Conservation (phyloP, 2,329 filamentous ascomycete species). For the Aspergillus nomiae region DNA sequence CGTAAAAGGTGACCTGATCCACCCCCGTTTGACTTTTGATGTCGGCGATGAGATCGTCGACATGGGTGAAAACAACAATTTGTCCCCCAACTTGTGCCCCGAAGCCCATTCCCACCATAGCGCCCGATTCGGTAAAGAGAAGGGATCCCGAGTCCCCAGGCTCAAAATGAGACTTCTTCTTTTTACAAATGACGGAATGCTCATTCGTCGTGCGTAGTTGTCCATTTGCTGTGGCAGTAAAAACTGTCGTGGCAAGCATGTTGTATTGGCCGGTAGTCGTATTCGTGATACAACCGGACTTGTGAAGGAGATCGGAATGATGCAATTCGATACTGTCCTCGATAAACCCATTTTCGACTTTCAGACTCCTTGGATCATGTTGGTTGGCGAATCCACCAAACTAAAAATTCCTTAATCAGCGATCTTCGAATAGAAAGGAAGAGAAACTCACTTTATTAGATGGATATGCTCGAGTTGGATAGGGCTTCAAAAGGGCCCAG, state of each 20-base stretch:
- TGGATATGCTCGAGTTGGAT: background rate
- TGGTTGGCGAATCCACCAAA: background rate
- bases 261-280: background rate
- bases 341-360: background rate
- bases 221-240: background rate
- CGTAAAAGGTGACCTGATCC: background rate
- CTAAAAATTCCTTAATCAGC: background rate
- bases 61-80: background rate
- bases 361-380: background rate
- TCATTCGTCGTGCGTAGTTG: background rate
- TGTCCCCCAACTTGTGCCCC: background rate
- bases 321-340: background rate
- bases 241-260: background rate
- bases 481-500: background rate
- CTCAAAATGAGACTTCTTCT: background rate
- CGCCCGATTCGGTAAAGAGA: background rate
- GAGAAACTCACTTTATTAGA: background rate
- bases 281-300: background rate
- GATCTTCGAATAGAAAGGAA: background rate
- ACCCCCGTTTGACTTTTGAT: background rate
- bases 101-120: background rate
- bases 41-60: background rate
- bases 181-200: background rate
- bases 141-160: background rate
- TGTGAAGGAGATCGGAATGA: background rate